Evolutionary conservation across 345 rosid species (phyloP), one percentile per base, ranked within the genome.

Genomic region (Gossypium longicalyx): DNA sequence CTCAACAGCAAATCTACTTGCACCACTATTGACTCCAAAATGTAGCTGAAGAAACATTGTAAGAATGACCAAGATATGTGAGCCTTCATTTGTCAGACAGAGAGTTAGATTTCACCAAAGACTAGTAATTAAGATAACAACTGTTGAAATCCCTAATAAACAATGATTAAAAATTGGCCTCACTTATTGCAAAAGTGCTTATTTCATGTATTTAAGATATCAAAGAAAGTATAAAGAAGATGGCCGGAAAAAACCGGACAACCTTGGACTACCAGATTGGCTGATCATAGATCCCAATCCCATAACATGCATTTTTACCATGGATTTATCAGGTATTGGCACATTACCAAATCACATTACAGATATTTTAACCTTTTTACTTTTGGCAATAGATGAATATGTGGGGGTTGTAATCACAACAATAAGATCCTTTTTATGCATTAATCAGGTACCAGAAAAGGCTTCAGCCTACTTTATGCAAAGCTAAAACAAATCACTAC

Each of bases 21-120:
- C 99, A 15, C 97, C 97, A 67, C 99, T 95, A 76, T 93, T 95
- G 63, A 95, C 99, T 67, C 99, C 99, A 79, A 95, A 88, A 79
- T 92, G 96, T 75, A 90, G 72, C 97, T 92, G 84, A 70, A 77
- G 75, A 75, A 75, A 22, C 3, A 65, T 77, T 51, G 59, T 53
- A 12, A 48, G 41, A 65, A 56, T 6, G 51, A 25, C 51, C 5
- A 54, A 41, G 10, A 49, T 20, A 47, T 2, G 16, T 17, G 44
- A 61, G 48, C 51, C 23, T 20, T 27, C 11, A 38, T 65, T 22
- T 64, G 51, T 16, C 52, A 53, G 16, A n/a, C 48, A 38, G 66
- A 48, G 2, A 62, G 19, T 38, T 63, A 17, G 29, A 41, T 62
- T 45, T 61, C 72, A 73, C 19, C 51, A 20, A 73, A 29, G 67